Conservation (phyloP, 441 rosid species). For the Corymbia calophylla region DNA sequence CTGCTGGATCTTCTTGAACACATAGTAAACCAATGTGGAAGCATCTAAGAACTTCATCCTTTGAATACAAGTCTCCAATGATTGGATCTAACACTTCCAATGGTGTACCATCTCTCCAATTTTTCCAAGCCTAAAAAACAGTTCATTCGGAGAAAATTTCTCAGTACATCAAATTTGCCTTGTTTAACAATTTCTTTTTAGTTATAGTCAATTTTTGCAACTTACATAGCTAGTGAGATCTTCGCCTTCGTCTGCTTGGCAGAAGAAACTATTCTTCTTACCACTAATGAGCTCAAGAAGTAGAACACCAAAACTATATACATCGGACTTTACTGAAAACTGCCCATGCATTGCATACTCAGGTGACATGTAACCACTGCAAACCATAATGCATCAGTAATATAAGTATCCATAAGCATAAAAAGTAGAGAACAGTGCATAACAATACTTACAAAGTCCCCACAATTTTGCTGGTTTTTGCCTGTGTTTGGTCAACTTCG, state of each 20-base stretch:
- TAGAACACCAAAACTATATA: neutral
- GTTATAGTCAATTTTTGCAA: neutral
- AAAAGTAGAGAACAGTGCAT: no score
- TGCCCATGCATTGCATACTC: no score
- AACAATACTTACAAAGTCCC: no score
- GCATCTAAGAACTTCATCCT: neutral
- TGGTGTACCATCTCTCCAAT: neutral
- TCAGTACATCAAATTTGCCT: accelerated
- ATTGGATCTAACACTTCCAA: neutral
- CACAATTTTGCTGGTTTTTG: no score
- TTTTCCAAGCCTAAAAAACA: neutral
- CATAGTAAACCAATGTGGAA: neutral
- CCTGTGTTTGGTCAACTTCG: no score
- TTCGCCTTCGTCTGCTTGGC: neutral
- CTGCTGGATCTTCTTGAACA: neutral
- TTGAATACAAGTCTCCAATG: neutral
- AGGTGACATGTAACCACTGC: no score
- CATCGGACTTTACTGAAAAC: no score
- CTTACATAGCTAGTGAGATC: neutral
- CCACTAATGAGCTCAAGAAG: neutral
- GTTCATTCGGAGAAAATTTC: accelerated
- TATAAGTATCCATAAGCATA: no score
- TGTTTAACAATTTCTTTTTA: neutral
- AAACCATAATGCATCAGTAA: no score
- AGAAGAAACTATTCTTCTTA: neutral